Evolutionary conservation across 2,329 filamentous ascomycete species (phyloP).

Genomic region (Cercospora nicotianae): DNA sequence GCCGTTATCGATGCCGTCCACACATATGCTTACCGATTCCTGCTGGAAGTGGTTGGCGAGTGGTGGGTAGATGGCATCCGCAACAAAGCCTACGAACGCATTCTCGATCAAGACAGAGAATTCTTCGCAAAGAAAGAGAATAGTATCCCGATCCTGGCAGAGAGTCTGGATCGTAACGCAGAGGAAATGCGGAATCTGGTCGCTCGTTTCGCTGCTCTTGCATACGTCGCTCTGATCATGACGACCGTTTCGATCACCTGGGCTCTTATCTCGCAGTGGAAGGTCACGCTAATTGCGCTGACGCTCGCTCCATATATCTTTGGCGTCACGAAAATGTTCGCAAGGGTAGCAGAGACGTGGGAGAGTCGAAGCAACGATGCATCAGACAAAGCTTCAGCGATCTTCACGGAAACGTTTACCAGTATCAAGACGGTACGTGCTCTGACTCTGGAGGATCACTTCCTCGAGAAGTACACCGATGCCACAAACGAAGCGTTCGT

Average conservation of each 20-base stretch:
- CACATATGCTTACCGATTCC: constrained; percentile 66
- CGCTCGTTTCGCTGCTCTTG: constrained; percentile 71
- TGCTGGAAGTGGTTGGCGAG: constrained; percentile 71
- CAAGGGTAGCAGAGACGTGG: constrained; percentile 67
- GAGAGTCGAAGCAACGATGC: constrained; percentile 67
- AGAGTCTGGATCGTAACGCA: constrained; percentile 74
- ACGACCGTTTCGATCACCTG: constrained; percentile 68
- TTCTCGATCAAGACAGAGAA: constrained; percentile 71
- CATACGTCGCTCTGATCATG: constrained; percentile 68
- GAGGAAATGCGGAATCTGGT: constrained; percentile 86
- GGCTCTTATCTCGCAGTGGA: constrained; percentile 75
- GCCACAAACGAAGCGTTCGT: constrained; percentile 56
- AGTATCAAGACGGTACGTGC: constrained; percentile 78
- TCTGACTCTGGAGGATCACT: constrained; percentile 71
- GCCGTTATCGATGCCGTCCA: constrained; percentile 65
- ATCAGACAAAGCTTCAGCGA: constrained; percentile 58
- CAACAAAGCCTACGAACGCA: constrained; percentile 63
- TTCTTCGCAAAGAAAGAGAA: constrained; percentile 77
- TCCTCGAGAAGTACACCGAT: constrained; percentile 61
- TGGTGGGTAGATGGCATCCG: constrained; percentile 75
- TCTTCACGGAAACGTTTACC: constrained; percentile 73
- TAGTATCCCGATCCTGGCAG: constrained; percentile 62
- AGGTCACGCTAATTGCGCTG: constrained; percentile 74
- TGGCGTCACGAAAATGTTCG: constrained; percentile 64
- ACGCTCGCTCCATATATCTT: constrained; percentile 68